Base-by-base conservation (phyloP, 2,329 filamentous ascomycete genomes). In the Rugonectria rugulosa region DNA sequence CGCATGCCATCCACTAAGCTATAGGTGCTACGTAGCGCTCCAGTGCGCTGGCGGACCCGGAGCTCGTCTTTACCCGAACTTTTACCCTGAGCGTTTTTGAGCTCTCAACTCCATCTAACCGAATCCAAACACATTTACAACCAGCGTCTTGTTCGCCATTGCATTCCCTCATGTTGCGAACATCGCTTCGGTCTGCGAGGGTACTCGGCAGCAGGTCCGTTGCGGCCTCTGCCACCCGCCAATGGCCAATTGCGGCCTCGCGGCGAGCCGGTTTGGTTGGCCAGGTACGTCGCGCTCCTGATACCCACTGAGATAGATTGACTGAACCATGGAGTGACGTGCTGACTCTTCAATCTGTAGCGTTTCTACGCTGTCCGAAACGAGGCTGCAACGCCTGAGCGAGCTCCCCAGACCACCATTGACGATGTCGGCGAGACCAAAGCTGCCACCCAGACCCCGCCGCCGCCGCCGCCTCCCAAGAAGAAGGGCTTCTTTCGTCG, bases 401-500 rank as follows among this genome's bases (percentile, higher is more conserved):
- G 77, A 60, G 77, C 73, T 59, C 69, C 75, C 45, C 68, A 73
- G 48, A 75, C 79, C 15, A 62, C 68, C 32, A 67, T 69, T 57
- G 69, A 70, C 60, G 74, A 75, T 68, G 67, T 75, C 49, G 67
- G 66, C 54, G 66, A 78, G 63, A 69, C 73, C 41, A 70, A 75
- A 59, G 68, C 76, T 53, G 66, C 77, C 42, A 68, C 73, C 53
- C 73, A 77, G 4, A 78, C 62, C 41, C 57, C 59, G 43, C 60
- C 60, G 47, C 69, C 75, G 17, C 29, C 65, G 21, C 67, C 67
- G 27, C 61, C 77, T 66, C 66, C 79, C 69, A 74, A 80, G 79
- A 78, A 85, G 83, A 79, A 90, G 85, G 79, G 87, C 71, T 81
- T 86, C 74, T 81, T 86, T 72, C 84, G 90, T 61, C 86, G 90